Base-by-base conservation (phyloP, 495 filamentous ascomycete species). In the Xylaria intraflava region DNA sequence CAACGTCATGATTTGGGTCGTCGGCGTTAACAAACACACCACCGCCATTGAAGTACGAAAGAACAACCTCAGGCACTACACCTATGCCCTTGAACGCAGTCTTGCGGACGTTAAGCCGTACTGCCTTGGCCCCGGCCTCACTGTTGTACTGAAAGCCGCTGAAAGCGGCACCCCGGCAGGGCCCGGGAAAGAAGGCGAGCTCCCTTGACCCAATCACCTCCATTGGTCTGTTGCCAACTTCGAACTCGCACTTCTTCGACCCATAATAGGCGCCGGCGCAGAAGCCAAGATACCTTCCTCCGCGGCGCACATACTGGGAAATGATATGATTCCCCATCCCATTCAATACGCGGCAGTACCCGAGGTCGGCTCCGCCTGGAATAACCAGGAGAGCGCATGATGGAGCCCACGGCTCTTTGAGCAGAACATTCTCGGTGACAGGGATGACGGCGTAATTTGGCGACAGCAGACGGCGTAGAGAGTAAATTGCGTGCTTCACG, bases 191-290 rank as follows among this genome's bases (percentile, higher is more conserved):
- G 71, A 98, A 96, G 0, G 73, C 83, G 43, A 98, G 72, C 65
- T 98, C 94, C 38, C 93, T 79, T 47, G 82, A 80, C 0, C 93
- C 94, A 44, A 95, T 72, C 2, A 98, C 93, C 63, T 95, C 88
- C 69, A 96, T 76, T 24, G 78, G 77, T 56, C 79, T 79, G 64
- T 93, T 82, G 2, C 89, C 89, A 2, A 92, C 83, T 69, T 96
- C 91, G 51, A 96, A 98, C 62, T 97, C 94, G 61, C 91, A 95
- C 47, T 75, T 73, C 46, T 77, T 71, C 53, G 75, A 81, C 3
- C 87, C 94, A 61, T 96, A 98, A 69, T 97, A 98, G 5, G 88
- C 93, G 10, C 93, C 93, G 33, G 94, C 94, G 62, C 93, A 98
- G 56, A 98, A 83, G 4, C 93, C 94, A 19, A 97, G 76, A 64